Evolutionary conservation across 352 stramenopile genomes (phyloP), one percentile per base, ranked within the genome.

Genomic region (Globisporangium cylindrosporum): DNA sequence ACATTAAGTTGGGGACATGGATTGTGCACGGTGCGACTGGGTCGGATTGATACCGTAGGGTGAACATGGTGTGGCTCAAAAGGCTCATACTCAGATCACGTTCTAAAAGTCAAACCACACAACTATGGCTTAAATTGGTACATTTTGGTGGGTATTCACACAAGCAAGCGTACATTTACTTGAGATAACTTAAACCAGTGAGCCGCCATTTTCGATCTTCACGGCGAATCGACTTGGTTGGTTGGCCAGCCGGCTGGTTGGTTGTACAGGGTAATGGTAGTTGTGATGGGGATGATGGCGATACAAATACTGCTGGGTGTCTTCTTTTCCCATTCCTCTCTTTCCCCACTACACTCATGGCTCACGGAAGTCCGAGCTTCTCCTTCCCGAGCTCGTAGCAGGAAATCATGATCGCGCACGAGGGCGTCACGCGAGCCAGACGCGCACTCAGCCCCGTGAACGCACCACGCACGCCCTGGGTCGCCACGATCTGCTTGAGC

Each of bases 381-480:
- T 89, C 71, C 68, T 95, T 95, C 34, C 84, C 83, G 36, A 93
- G 76, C 60, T 95, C 87, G 67, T 95, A 95, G 67, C 78, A 87
- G 38, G 82, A 86, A 62, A 95, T 95, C 87, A 95, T 95, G 74
- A 95, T 94, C n/a, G 87, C 88, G 60, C 88, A 95, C 2, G 85
- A 91, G 46, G 87, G 88, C 3, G 80, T 76, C 20, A 94, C 88
- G 25, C 88, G 86, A 38, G 77, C 78, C 22, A 95, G 64, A 3
- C 88, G 83, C 27, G 88, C 81, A 15, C 70, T 77, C 15, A 95
- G 76, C 4, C 86, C 88, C 6, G 84, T 91, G 66, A 94, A 92
- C 0, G 75, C 77, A 27, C 80, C 86, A 2, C 54, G 49, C 34
- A 86, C 43, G 8, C 86, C 86, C 54, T 77, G 80, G 14, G 70